Conservation (phyloP, 805 yeast genomes). For the Kodamaea neixiangensis region DNA sequence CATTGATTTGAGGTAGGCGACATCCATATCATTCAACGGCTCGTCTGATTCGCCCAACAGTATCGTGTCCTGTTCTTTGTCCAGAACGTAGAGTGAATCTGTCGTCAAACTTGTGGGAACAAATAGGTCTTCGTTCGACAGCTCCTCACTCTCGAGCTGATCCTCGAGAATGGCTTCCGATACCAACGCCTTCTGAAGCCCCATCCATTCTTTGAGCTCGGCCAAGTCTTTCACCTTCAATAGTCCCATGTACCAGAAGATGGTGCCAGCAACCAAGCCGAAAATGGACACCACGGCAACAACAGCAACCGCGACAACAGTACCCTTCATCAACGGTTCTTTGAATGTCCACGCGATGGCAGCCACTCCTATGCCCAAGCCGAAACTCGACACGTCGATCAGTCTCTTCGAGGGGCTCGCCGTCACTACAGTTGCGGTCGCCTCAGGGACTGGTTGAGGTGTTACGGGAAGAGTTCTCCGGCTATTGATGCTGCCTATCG, state of each 20-base stretch:
- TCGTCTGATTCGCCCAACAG: too few species aligned
- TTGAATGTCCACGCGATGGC: slow-evolving; percentile 21
- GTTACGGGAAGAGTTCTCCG: too few species aligned
- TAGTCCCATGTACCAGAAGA: slow-evolving; percentile 34
- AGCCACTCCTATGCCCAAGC: slow-evolving; percentile 27
- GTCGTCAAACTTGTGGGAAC: too few species aligned
- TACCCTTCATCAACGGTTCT: slow-evolving; percentile 22
- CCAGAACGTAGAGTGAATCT: too few species aligned
- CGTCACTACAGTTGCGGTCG: neutral
- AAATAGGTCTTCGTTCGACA: too few species aligned
- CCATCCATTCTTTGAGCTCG: slow-evolving; percentile 8
- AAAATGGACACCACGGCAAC: slow-evolving; percentile 4
- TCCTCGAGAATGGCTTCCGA: neutral
- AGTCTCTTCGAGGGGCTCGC: neutral
- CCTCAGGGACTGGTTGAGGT: neutral
- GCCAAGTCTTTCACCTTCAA: slow-evolving; percentile 17
- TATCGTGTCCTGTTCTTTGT: too few species aligned
- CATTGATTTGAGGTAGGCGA: too few species aligned
- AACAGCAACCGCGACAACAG: slow-evolving; percentile 11
- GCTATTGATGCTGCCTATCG: too few species aligned
- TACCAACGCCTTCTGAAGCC: neutral
- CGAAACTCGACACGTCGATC: slow-evolving; percentile 31
- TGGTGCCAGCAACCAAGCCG: slow-evolving; percentile 20
- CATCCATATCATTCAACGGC: too few species aligned
- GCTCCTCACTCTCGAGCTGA: neutral